phyloP scores from a whole-genome alignment of 805 yeast genomes.

The Jamesozyma lodderae region DNA sequence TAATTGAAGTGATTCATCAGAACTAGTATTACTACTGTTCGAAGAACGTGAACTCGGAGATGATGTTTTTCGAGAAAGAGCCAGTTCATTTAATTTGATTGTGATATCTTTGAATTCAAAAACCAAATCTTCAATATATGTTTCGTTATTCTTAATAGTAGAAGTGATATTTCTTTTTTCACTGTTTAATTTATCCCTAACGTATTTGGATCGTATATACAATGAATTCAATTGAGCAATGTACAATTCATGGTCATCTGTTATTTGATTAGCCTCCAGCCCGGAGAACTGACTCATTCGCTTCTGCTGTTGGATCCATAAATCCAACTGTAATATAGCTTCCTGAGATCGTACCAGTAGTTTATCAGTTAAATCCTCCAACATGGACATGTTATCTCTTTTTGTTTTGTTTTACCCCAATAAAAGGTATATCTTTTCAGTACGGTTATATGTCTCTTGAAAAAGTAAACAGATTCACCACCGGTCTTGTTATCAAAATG shows the following conservation, averaged over 20 bases:
- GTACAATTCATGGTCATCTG: conserved; percentile 15
- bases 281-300: neutral
- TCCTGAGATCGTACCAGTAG: conserved; percentile 24
- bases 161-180: conserved; percentile 5
- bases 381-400: neutral
- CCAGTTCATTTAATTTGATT: conserved; percentile 18
- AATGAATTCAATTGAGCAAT: conserved; percentile 24
- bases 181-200: conserved; percentile 14
- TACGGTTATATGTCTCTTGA: neutral
- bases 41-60: conserved; percentile 12
- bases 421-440: neutral
- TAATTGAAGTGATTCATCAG: conserved; percentile 16
- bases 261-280: neutral
- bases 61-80: conserved; percentile 6
- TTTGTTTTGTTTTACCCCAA: neutral
- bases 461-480: neutral
- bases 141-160: conserved; percentile 5
- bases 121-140: conserved; percentile 18
- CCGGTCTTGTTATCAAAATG: too few species aligned
- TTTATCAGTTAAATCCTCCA: conserved; percentile 22
- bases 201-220: conserved; percentile 18
- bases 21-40: conserved; percentile 7
- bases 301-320: conserved; percentile 23
- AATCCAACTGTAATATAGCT: conserved; percentile 24
- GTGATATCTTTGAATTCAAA: conserved; percentile 24